Percentiles rank a stretch among this genome's conserved stretches.
Evolutionary conservation across 805 yeast genomes (phyloP).

Genomic region (Kazachstania taianensis): DNA sequence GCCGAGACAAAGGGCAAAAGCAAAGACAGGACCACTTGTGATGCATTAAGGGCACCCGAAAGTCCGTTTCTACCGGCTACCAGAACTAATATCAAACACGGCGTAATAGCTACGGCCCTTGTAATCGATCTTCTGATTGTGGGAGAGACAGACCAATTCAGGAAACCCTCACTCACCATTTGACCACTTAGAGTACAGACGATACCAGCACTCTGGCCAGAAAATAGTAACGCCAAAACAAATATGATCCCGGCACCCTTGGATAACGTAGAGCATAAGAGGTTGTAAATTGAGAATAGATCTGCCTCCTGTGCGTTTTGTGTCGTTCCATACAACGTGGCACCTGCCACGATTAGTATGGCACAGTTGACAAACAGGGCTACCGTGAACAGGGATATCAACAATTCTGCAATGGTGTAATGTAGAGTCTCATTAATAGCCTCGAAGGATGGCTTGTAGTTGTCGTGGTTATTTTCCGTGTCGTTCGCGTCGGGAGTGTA

Average conservation of each 20-base stretch:
- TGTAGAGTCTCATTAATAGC: conserved; percentile 76
- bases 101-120: conserved; percentile 74
- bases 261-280: conserved; percentile 53
- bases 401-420: conserved; percentile 72
- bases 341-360: conserved; percentile 85
- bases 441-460: conserved; percentile 68
- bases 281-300: conserved; percentile 65
- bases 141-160: conserved; percentile 72
- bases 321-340: conserved; percentile 51
- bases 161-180: conserved; percentile 87
- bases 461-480: conserved; percentile 30
- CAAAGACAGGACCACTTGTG: conserved; percentile 75
- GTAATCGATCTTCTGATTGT: conserved; percentile 72
- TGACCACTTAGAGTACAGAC: conserved; percentile 94
- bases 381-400: conserved; percentile 75
- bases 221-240: conserved; percentile 72
- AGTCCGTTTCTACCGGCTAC: conserved; percentile 77
- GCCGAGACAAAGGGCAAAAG: conserved; percentile 82
- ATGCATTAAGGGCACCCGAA: conserved; percentile 64
- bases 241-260: conserved; percentile 75
- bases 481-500: conserved; percentile 34
- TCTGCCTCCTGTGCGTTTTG: conserved; percentile 68
- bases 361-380: conserved; percentile 88
- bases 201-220: conserved; percentile 90
- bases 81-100: conserved; percentile 68